phyloP scores from a whole-genome alignment of 352 stramenopile genomes.

The Pythium angustatum region DNA sequence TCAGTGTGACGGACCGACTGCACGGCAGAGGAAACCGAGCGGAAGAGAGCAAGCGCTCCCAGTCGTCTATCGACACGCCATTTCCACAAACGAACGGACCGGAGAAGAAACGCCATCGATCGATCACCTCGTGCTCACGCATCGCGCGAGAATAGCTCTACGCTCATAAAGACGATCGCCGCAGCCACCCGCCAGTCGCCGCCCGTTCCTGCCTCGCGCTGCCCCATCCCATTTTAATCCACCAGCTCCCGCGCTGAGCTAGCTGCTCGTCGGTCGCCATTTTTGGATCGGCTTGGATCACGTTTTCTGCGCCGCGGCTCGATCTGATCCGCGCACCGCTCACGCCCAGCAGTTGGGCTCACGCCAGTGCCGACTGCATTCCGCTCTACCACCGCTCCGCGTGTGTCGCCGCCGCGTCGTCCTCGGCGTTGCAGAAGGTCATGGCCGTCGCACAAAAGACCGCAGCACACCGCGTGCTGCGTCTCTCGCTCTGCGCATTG shows the following conservation, averaged over 20 bases:
- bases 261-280: constrained; percentile 16
- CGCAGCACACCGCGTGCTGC: constrained; percentile 11
- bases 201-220: background rate
- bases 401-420: background rate
- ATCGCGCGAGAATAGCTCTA: too few species aligned
- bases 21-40: constrained; percentile 1
- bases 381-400: constrained; percentile 6
- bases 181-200: too few species aligned
- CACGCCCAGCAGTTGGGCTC: background rate
- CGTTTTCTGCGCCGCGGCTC: constrained; percentile 10
- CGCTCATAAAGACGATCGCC: too few species aligned
- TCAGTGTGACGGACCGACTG: background rate
- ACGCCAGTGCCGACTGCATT: constrained; percentile 3
- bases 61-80: constrained; percentile 6
- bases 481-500: constrained; percentile 10
- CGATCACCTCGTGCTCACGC: too few species aligned
- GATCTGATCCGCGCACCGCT: constrained; percentile 4
- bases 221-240: background rate
- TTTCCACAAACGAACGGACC: constrained; percentile 1
- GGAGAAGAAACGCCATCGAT: too few species aligned
- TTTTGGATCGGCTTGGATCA: constrained; percentile 14
- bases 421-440: background rate
- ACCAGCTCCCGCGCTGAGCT: too few species aligned
- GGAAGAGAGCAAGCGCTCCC: background rate
- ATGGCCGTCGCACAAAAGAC: constrained; percentile 7